Percentiles rank a stretch among this genome's conserved stretches.
These are phyloP conservation scores for Geranium rotundifolium DNA, from an alignment of 345 rosid species.

Conservation along the genomic window DNA sequence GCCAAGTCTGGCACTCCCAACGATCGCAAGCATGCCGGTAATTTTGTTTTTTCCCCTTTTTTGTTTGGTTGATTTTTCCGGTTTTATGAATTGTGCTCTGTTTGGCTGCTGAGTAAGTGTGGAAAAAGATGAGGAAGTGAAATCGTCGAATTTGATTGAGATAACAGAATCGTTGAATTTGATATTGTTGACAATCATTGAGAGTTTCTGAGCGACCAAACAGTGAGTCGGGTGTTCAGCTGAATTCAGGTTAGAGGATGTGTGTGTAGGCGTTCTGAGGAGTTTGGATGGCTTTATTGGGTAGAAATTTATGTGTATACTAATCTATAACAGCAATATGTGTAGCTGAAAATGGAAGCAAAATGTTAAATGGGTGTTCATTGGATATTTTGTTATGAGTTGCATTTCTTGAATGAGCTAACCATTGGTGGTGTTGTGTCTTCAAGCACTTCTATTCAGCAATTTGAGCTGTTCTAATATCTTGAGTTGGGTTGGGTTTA, in stretches of 20 bases:
- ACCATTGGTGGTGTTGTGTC: background rate
- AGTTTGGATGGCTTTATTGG: background rate
- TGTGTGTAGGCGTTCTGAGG: background rate
- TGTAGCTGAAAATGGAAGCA: background rate
- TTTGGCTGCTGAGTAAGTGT: background rate
- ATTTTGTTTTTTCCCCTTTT: background rate
- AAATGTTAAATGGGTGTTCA: background rate
- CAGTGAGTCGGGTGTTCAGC: background rate
- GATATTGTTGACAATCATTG: background rate
- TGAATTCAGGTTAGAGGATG: background rate
- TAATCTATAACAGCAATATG: background rate
- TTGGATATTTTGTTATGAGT: background rate
- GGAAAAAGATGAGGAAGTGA: background rate
- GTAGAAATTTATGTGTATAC: background rate
- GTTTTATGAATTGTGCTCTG: too few relatives aligned
- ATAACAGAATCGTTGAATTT: background rate
- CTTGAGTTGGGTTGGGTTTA: background rate
- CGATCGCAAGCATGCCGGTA: constrained; percentile 46
- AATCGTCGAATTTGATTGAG: background rate
- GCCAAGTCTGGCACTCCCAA: constrained; percentile 48
- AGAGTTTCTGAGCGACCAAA: background rate
- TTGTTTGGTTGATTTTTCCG: background rate
- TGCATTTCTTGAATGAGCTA: background rate
- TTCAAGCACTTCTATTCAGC: background rate
- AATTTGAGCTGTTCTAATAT: background rate